Conservation (phyloP, 169 alveolate genomes). For the Plasmodium coatneyi region DNA sequence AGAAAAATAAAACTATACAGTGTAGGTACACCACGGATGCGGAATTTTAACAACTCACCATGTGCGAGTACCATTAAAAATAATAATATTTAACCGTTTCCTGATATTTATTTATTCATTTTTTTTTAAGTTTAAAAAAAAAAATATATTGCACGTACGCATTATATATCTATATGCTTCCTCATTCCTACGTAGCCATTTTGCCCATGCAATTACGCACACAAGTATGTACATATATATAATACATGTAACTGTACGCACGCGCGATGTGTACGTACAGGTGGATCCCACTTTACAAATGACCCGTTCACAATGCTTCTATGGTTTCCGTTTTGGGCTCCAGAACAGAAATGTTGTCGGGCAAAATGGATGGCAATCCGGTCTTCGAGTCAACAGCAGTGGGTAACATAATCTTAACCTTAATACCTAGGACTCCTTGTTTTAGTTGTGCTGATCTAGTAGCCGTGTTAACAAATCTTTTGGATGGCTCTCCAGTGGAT, state of each 20-base stretch:
- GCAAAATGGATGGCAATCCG: slow-evolving; percentile 95
- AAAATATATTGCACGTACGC: background rate
- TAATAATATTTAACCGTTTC: background rate
- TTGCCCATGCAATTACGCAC: background rate
- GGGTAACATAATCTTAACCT: slow-evolving; percentile 97
- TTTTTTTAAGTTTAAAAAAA: background rate
- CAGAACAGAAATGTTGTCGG: slow-evolving; percentile 96
- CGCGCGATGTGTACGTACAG: background rate
- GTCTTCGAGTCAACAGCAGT: slow-evolving; percentile 97
- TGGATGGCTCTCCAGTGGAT: slow-evolving; percentile 99
- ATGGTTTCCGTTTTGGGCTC: slow-evolving; percentile 94
- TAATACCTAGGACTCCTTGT: slow-evolving; percentile 97
- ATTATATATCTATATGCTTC: background rate
- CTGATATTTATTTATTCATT: background rate
- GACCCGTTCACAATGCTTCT: slow-evolving; percentile 35
- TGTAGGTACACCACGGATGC: background rate
- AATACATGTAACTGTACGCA: background rate
- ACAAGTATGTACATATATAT: background rate
- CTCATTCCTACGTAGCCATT: background rate
- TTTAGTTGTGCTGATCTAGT: slow-evolving; percentile 98
- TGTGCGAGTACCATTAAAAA: background rate
- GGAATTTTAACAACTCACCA: background rate
- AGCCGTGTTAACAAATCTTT: slow-evolving; percentile 96
- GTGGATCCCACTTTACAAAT: background rate
- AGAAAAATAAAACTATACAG: background rate